A percentile compares a stretch with the other conserved stretches of the same genome.
These are phyloP conservation scores for Epichloe scottii DNA, from an alignment of 2,329 filamentous ascomycete species.

Conservation along the genomic window DNA sequence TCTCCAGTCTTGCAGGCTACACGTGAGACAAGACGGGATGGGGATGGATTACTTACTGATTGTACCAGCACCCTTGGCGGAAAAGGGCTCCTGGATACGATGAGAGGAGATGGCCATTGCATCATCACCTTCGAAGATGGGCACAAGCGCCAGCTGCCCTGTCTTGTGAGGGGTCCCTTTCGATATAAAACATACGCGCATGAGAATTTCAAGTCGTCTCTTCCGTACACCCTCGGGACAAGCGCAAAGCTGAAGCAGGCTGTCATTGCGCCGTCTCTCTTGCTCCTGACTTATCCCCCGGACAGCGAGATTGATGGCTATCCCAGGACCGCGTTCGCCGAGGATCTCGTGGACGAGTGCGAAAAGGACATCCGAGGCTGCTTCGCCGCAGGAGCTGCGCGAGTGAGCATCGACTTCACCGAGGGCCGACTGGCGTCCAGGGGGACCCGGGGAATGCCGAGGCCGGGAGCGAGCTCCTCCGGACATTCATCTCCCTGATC, in stretches of 20 bases:
- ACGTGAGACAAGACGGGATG: not conserved
- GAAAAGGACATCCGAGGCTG: constrained; percentile 8
- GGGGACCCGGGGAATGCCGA: constrained; percentile 3
- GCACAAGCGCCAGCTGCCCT: constrained; percentile 7
- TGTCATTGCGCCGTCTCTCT: constrained; percentile 6
- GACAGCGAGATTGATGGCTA: constrained; percentile 7
- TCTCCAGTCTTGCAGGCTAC: not conserved
- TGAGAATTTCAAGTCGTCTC: constrained; percentile 4
- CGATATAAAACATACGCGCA: constrained; percentile 6
- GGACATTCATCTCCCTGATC: constrained; percentile 4
- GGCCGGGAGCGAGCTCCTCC: constrained; percentile 5
- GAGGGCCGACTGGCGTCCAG: constrained; percentile 7
- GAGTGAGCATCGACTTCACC: constrained; percentile 9
- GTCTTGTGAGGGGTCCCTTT: constrained; percentile 7
- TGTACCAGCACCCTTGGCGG: constrained; percentile 5
- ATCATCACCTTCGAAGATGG: constrained; percentile 7
- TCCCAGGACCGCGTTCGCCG: constrained; percentile 2
- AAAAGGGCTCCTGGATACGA: constrained; percentile 2
- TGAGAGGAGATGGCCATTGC: constrained; percentile 6
- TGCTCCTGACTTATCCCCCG: constrained; percentile 6
- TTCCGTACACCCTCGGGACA: constrained; percentile 2
- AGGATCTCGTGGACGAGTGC: constrained; percentile 7
- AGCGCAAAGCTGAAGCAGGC: constrained; percentile 6
- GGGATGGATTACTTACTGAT: not conserved
- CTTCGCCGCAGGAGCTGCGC: constrained; percentile 6